Evolutionary conservation across 2,329 filamentous ascomycete genomes (phyloP), one percentile per base, ranked within the genome.

Genomic region (Claviceps pazoutovae): DNA sequence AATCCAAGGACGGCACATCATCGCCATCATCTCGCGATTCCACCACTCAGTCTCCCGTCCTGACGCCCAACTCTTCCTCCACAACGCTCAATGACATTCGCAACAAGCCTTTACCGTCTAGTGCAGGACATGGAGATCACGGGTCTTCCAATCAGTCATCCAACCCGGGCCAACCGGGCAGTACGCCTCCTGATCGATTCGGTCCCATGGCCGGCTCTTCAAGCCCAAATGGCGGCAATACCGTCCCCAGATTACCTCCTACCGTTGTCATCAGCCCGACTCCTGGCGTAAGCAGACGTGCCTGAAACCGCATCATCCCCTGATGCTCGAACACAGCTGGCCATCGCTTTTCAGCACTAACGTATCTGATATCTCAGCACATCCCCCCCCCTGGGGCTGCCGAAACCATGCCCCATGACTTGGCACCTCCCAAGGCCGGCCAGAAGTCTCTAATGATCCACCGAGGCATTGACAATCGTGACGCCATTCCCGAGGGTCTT

Each of bases 391-490:
- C 93, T 47, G 93, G 93, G 59, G 85, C 90, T 53, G 86, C 90
- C 57, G 93, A 98, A 72, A 96, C 91, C 5, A 97, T 98, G 91
- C 93, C 93, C 50, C 88, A 94, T 63, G 93, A 98, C 66, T 82
- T 98, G 54, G 88, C 89, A 34, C 93, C 93, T 51, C 93, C 93
- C 17, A 95, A 96, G 70, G 84, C 87, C 44, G 88, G 88, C 51
- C 80, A 86, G 63, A 97, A 97, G 74, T 93, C 88, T 19, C 73
- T 88, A 60, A 81, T 94, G 61, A 79, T 96, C 55, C 89, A 96
- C 66, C 85, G 91, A 54, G 65, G 67, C 52, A 93, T 88, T 23
- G 95, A 90, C 2, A 94, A 94, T 49, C 95, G 95, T 68, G 93
- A 98, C 70, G 69, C 68, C 38, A 87, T 95, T 55, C 89, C 93